Evolutionary conservation across 805 yeast species (phyloP), one percentile per base, ranked within the genome.

Genomic region (Clavispora asparagi): DNA sequence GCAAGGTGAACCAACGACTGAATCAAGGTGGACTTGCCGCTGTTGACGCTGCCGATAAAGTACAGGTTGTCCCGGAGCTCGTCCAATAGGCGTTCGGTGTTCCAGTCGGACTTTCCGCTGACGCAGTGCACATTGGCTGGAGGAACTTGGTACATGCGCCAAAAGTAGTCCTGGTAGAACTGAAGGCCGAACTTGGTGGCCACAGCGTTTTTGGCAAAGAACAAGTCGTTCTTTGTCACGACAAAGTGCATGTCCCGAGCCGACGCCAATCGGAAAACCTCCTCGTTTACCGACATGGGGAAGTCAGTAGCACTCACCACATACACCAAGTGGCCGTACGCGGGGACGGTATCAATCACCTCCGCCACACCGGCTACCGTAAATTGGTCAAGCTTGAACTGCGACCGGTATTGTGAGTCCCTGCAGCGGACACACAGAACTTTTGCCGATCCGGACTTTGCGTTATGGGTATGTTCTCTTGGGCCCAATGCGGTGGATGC

Each of bases 231-330:
- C 43, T 75, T 67, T 42, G 71, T 76, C 14, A 77, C 57, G 3
- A 75, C 61, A 43, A 71, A 74, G 40, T 64, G 64, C 23, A 77
- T 54, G 6, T 67, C 62, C n/a, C 54, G 45, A 0, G 73, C 64
- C 4, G 65, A 53, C 28, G 73, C 54, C 39, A 59, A 61, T 33
- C 67, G 56, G 25, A 69, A 56, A 8, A 78, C 62, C 3, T 57
- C 52, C 7, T 58, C 54, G 47, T 74, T 66, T 3, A 83, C 56
- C 7, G 83, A 73, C 36, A 84, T 65, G 1, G 97, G 96, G 58
- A 87, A 87, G 53, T 87, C 95, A 12, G 75, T 61, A 1, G 85
- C 81, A 31, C 85, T 82, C 9, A 84, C 68, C 1, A 86, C 79
- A 57, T 85, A 82, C 2, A 83, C 74, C 1, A 85, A 53, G 8